Base-by-base conservation (phyloP, 2,329 filamentous ascomycete species). In the Alternaria brassicae region DNA sequence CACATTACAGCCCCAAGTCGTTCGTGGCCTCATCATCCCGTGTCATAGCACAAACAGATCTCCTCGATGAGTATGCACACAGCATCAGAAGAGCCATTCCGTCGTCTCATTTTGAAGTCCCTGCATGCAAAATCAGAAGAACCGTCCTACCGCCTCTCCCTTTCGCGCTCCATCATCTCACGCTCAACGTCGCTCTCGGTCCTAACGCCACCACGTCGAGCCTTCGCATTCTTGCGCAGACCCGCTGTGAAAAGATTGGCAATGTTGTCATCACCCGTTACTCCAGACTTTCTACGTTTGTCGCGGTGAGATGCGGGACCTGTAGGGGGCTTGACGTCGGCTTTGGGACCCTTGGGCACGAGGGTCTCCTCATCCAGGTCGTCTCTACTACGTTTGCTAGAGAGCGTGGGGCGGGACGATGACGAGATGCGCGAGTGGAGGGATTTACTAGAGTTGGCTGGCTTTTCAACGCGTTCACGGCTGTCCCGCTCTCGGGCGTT, bases 401-500 rank as follows among this genome's bases (percentile, higher is more conserved):
- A 69, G 2, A 69, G 56, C 3, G 62, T 55, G 5, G 67, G 59
- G 3, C 63, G 66, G 1, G 70, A 68, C 6, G 67, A 64, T 13
- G 48, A 58, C 1, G 66, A 67, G 21, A 69, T 61, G 23, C 69
- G 69, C 2, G 68, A 66, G 45, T 69, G 64, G 7, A 71, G 23
- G 21, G 63, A 56, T 28, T 70, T 67, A 32, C 60, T 65, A 2
- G 65, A 56, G 28, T 58, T 62, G 3, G 65, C 45, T 6, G 57
- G 60, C 42, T 70, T 67, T 30, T 72, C 67, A 13, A 67, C 67
- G 23, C 73, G 71, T 21, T 73, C 73, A 7, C 69, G 61, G 27
- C 67, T 67, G 15, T 73, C 70, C 17, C 74, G 68, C 52, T 74
- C 73, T 2, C 72, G 66, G 13, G 70, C 70, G n/a, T 77, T 74